Conservation (phyloP, 306 rosid species). For the Citrullus colocynthis region DNA sequence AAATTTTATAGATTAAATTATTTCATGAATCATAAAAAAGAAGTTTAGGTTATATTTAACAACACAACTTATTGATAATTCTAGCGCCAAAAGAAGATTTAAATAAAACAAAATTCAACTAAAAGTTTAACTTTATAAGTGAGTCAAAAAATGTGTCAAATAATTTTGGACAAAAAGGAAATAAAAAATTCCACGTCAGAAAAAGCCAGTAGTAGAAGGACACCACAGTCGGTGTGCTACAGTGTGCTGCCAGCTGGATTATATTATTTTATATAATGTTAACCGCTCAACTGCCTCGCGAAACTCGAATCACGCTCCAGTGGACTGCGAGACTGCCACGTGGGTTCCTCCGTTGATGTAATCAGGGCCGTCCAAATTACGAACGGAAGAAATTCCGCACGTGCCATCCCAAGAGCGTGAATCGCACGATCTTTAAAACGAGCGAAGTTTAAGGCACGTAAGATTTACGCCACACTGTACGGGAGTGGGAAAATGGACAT, state of each 20-base stretch:
- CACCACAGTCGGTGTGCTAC: slow-evolving; percentile 1
- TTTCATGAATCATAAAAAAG: no score
- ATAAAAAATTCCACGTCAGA: background rate
- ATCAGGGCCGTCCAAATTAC: background rate
- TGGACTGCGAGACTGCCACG: slow-evolving; percentile 3
- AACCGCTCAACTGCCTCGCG: slow-evolving; percentile 8
- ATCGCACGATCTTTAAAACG: background rate
- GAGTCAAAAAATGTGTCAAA: background rate
- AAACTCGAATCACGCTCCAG: background rate
- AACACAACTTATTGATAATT: background rate
- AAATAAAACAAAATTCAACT: background rate
- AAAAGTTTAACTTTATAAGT: background rate
- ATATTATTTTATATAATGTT: background rate
- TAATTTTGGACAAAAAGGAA: background rate
- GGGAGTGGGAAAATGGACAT: background rate
- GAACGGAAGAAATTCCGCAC: background rate
- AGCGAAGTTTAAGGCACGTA: background rate
- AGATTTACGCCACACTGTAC: background rate
- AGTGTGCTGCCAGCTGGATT: background rate
- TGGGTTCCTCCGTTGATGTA: background rate
- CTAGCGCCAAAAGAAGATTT: no score
- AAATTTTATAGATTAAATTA: no score
- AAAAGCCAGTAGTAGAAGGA: background rate
- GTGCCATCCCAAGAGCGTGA: background rate
- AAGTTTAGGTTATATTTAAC: no score